These are phyloP conservation scores for Isoetes taiwanensis DNA, from an alignment of 75 land plant genomes.

Conservation along the genomic window DNA sequence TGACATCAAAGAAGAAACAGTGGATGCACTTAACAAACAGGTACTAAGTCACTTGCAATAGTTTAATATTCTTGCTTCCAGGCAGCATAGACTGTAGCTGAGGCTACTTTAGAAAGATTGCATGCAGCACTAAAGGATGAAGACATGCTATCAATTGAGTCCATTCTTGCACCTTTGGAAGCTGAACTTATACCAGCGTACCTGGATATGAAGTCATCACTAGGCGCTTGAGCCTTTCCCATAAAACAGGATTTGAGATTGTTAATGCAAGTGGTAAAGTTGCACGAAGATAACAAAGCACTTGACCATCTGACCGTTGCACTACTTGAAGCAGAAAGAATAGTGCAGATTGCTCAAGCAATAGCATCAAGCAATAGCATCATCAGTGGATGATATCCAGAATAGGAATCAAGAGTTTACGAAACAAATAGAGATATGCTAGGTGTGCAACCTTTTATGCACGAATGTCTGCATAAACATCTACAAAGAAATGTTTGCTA, in stretches of 20 bases:
- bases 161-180: slow-evolving; percentile 2
- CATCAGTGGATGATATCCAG: not conserved
- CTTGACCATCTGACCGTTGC: slow-evolving; percentile 1
- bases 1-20: slow-evolving; percentile 90
- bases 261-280: not conserved
- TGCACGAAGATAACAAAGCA: slow-evolving; percentile 1
- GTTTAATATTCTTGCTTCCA: no score
- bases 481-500: no score
- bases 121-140: slow-evolving; percentile 6
- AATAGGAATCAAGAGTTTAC: slow-evolving; percentile 3
- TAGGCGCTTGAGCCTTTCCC: no score
- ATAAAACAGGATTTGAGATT: no score
- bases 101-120: not conserved
- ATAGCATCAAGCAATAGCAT: no score
- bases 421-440: not conserved
- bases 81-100: not conserved
- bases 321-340: slow-evolving; percentile 3
- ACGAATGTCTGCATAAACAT: no score
- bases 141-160: not conserved
- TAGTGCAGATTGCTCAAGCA: slow-evolving; percentile 1
- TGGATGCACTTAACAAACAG: slow-evolving; percentile 96
- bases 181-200: not conserved
- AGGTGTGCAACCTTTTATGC: no score
- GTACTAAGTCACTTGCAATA: no score
- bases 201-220: not conserved